A percentile compares a stretch with the other conserved stretches of the same genome.
Conservation (phyloP, 2,329 filamentous ascomycete genomes). For the Exophiala mesophila region DNA sequence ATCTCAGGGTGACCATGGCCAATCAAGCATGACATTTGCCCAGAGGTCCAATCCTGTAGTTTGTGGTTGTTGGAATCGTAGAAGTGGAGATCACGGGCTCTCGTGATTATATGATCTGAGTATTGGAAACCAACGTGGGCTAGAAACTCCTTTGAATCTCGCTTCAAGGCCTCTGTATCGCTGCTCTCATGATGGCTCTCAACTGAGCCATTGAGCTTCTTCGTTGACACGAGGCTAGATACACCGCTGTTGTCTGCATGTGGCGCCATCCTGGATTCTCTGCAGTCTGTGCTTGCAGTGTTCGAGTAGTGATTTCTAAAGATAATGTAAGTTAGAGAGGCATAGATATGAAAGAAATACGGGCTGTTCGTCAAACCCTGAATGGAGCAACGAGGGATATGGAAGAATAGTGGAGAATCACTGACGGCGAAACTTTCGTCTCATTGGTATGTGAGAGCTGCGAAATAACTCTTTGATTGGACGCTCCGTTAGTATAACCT, state of each 20-base stretch:
- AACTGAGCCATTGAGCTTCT: not conserved
- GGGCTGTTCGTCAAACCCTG: not conserved
- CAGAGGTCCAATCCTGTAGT: conserved; percentile 56
- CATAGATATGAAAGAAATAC: not conserved
- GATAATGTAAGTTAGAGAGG: not conserved
- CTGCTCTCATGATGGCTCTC: not conserved
- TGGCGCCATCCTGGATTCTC: not conserved
- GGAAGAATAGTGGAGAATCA: not conserved
- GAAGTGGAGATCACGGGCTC: conserved; percentile 41
- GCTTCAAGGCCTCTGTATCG: not conserved
- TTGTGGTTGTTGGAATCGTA: conserved; percentile 40
- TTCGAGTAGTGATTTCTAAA: not conserved
- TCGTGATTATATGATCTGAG: conserved; percentile 30
- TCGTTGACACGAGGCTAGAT: not conserved
- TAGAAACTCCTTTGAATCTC: not conserved
- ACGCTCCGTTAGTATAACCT: no score
- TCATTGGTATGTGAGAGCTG: not conserved
- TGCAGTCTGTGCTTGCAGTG: not conserved
- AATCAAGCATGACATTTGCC: conserved; percentile 55
- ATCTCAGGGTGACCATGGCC: conserved; percentile 54
- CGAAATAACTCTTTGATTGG: conserved; percentile 6
- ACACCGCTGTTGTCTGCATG: not conserved
- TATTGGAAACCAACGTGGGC: not conserved
- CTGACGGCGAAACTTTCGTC: not conserved
- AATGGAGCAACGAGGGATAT: not conserved